Base-by-base conservation (phyloP, 306 rosid genomes). In the Begonia peltatifolia region DNA sequence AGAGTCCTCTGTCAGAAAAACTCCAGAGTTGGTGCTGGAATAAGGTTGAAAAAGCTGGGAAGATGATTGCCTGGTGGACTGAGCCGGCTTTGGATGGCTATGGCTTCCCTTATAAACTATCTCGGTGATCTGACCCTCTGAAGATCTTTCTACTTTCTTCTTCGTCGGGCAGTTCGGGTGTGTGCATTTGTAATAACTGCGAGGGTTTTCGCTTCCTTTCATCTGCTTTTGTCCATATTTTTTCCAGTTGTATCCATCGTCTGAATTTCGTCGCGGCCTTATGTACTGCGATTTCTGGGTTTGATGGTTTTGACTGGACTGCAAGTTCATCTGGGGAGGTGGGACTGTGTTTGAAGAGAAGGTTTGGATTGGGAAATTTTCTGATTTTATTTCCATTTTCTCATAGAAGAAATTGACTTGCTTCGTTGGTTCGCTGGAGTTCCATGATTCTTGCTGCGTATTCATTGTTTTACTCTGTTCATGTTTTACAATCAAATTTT, bases 151-250 rank as follows among this genome's bases (percentile, higher is more conserved):
- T 7, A 87, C 96, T 67, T 87, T 87, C 70, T 87, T 87, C 73
- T 76, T 87, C 70, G 78, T 76, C 1, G 78, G 70, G 56, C 96
- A 87, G 62, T 3, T 74, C 2, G 71, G 71, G 60, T 58, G 66
- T 0, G 96, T 78, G 56, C 96, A 87, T 67, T 83, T 83, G 76
- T 83, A 87, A 60, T 87, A 87, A 57, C 96, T 80, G 0, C 96
- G 71, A 0, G 96, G 90, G 65, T 87, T 87, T 55, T 83, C 96
- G 36, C 94, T 83, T 8, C 94, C 96, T 64, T 87, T 87, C 60
- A 87, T 89, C 55, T 80, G 87, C 55, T 87, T 87, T 60, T 87
- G 96, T 47, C 96, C 96, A 59, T 87, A 87, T 63, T 87, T 87
- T 44, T 89, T 69, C 96, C 96, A 87, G 23, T 83, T 87, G 63